Evolutionary conservation across 1,284 basidiomycete genomes (phyloP).

Genomic region (Papiliotrema laurentii): DNA sequence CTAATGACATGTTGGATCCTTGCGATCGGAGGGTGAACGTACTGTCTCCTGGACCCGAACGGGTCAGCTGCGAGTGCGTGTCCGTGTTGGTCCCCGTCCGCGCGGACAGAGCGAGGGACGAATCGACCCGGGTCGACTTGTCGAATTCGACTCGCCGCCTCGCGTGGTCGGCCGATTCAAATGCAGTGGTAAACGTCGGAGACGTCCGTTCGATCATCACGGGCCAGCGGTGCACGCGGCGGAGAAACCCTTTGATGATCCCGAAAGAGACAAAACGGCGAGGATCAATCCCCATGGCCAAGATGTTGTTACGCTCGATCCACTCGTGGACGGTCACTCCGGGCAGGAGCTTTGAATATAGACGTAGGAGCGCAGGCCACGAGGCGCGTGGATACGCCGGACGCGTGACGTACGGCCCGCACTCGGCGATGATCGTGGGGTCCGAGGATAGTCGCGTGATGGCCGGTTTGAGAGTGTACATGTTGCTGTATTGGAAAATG

Average conservation of each 20-base stretch:
- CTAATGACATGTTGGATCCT: constrained; percentile 25
- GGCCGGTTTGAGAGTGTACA: constrained; percentile 83
- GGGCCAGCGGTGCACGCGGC: constrained; percentile 89
- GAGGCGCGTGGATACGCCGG: constrained; percentile 55
- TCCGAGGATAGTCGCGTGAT: constrained; percentile 82
- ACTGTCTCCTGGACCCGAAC: constrained; percentile 26
- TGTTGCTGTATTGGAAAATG: constrained; percentile 97
- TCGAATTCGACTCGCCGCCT: constrained; percentile 28
- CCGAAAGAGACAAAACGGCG: constrained; percentile 96
- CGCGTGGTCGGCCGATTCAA: constrained; percentile 4
- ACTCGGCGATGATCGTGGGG: constrained; percentile 75
- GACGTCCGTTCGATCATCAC: constrained; percentile 48
- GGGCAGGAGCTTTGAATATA: constrained; percentile 82
- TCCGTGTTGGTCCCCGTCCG: neutral
- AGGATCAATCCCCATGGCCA: constrained; percentile 74
- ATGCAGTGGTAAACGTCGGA: constrained; percentile 17
- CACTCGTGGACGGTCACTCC: constrained; percentile 82
- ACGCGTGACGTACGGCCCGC: constrained; percentile 80
- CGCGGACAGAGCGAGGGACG: constrained; percentile 8
- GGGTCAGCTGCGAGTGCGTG: constrained; percentile 11
- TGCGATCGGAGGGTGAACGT: constrained; percentile 35
- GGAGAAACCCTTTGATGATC: constrained; percentile 96
- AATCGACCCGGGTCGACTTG: constrained; percentile 13
- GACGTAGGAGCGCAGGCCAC: constrained; percentile 75
- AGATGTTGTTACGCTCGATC: constrained; percentile 74